A percentile compares a stretch with the other conserved stretches of the same genome.
These are phyloP conservation scores for Ogataea henricii DNA, from an alignment of 805 yeast species.

Conservation along the genomic window DNA sequence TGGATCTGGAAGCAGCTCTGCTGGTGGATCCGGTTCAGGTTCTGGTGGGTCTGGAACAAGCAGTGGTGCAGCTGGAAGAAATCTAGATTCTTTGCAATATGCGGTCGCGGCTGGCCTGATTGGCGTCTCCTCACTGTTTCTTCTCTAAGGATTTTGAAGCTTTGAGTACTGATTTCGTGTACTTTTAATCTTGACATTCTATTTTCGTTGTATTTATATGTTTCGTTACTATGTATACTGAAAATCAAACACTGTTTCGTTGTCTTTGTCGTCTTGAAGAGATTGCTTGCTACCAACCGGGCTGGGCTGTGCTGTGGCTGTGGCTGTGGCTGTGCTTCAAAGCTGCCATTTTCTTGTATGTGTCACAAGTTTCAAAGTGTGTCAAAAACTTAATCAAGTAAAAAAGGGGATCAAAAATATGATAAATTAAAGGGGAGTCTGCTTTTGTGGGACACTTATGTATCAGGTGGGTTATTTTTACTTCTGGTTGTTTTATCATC, in stretches of 20 bases:
- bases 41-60: constrained; percentile 5
- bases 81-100: constrained; percentile 16
- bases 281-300: background rate
- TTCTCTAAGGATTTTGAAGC: constrained; percentile 18
- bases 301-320: background rate
- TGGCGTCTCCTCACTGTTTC: constrained; percentile 26
- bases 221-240: background rate
- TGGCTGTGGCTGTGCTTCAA: no score
- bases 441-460: background rate
- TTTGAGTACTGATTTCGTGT: background rate
- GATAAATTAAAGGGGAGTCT: background rate
- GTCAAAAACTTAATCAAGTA: constrained; percentile 11
- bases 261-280: background rate
- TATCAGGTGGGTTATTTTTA: background rate
- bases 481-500: no score
- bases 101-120: constrained; percentile 26
- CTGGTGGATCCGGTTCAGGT: background rate
- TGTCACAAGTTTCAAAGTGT: background rate
- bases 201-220: background rate
- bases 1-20: constrained; percentile 7
- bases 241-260: background rate
- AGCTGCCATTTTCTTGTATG: background rate
- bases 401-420: constrained; percentile 17
- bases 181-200: background rate
- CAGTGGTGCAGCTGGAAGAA: constrained; percentile 14